Percentiles rank a stretch among this genome's conserved stretches.
Evolutionary conservation across 208 protist genomes (phyloP).

Genomic region (Trichomonas vaginalis): DNA sequence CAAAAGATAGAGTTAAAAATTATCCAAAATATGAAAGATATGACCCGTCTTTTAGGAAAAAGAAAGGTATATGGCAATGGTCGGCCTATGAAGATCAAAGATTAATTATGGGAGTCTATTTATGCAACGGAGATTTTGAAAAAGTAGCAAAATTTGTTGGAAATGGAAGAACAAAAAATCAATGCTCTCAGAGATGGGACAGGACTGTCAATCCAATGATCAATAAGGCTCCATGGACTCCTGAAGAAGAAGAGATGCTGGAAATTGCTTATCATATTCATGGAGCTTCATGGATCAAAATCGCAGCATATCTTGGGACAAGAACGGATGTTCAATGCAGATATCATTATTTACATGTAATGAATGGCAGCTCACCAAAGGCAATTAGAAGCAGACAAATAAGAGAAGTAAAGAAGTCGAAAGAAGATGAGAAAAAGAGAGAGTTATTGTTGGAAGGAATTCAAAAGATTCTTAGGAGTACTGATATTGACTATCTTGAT

Average conservation of each 20-base stretch:
- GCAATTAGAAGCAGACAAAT: too few relatives aligned
- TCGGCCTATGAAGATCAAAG: background rate
- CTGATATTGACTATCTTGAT: too few relatives aligned
- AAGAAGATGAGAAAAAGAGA: too few relatives aligned
- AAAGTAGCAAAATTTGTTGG: background rate
- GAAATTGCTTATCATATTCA: background rate
- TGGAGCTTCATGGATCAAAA: background rate
- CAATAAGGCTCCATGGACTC: background rate
- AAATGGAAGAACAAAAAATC: background rate
- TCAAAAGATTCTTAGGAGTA: too few relatives aligned
- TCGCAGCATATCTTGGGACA: background rate
- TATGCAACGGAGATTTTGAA: background rate
- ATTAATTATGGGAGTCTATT: background rate
- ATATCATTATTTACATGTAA: background rate
- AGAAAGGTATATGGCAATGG: background rate
- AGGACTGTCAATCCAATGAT: background rate
- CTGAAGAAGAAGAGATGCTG: background rate
- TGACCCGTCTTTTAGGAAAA: background rate
- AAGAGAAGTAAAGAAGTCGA: too few relatives aligned
- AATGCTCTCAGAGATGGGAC: background rate
- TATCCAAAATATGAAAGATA: too few relatives aligned
- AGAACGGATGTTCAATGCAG: conserved; percentile 1
- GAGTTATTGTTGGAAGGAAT: too few relatives aligned
- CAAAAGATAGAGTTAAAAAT: too few relatives aligned
- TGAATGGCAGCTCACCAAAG: background rate